phyloP scores from a whole-genome alignment of 169 alveolate species.

The Plasmodium vinckei region DNA sequence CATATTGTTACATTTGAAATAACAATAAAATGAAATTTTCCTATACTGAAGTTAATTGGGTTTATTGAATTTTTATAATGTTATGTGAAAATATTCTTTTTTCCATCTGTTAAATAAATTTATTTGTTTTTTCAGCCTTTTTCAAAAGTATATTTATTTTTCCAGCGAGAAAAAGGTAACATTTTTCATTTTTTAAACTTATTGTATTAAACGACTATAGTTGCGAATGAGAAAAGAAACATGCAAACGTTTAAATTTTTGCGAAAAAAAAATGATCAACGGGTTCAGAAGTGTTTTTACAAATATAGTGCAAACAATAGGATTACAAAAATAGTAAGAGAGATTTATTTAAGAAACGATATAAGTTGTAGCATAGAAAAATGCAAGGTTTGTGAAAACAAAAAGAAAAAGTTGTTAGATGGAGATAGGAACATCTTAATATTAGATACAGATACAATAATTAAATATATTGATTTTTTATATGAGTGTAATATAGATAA shows the following conservation, averaged over 20 bases:
- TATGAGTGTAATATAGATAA: constrained; percentile 64
- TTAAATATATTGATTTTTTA: constrained; percentile 65
- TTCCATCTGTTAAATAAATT: no score
- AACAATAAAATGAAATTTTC: no score
- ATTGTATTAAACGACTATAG: no score
- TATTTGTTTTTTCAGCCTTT: no score
- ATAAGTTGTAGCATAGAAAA: constrained; percentile 71
- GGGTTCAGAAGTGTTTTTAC: constrained; percentile 58
- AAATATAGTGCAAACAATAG: constrained; percentile 33
- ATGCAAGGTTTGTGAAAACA: constrained; percentile 71
- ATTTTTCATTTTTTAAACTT: no score
- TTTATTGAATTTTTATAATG: no score
- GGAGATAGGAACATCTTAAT: constrained; percentile 45
- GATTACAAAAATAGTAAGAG: constrained; percentile 63
- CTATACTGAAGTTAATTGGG: no score
- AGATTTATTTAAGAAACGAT: constrained; percentile 62
- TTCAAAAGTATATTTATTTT: no score
- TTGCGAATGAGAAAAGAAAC: neutral
- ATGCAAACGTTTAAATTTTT: constrained; percentile 44
- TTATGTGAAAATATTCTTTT: no score
- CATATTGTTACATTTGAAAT: no score
- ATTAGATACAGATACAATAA: constrained; percentile 38
- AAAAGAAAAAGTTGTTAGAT: constrained; percentile 58
- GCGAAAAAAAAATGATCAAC: constrained; percentile 48
- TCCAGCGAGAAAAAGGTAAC: no score